phyloP scores from a whole-genome alignment of 768 basidiomycete species.

The Panellus pusillus region DNA sequence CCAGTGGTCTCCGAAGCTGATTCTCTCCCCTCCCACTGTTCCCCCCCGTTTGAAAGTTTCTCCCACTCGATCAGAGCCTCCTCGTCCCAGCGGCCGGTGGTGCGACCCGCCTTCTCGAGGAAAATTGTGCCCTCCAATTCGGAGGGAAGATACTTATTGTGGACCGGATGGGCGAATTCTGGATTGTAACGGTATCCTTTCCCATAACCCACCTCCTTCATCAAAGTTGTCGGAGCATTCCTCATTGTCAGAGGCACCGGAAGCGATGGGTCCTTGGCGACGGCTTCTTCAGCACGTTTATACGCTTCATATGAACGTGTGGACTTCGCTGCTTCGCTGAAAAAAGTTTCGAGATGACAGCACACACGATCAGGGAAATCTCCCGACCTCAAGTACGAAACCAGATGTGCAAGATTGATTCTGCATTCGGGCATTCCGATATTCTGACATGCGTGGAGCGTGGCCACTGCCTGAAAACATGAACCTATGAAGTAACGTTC shows the following conservation, averaged over 20 bases:
- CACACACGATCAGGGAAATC: too few species aligned
- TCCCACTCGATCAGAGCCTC: slow-evolving; percentile 58
- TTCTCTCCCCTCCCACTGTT: slow-evolving; percentile 45
- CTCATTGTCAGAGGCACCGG: slow-evolving; percentile 73
- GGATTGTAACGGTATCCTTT: slow-evolving; percentile 67
- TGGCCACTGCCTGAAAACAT: slow-evolving; percentile 52
- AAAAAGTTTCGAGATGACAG: not conserved
- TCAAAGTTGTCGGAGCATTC: slow-evolving; percentile 73
- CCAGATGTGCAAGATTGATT: slow-evolving; percentile 74
- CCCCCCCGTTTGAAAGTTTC: slow-evolving; percentile 45
- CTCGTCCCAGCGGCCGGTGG: slow-evolving; percentile 59
- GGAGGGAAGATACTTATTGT: slow-evolving; percentile 60
- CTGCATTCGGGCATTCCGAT: slow-evolving; percentile 85
- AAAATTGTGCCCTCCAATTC: slow-evolving; percentile 45
- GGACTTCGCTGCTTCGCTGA: slow-evolving; percentile 70
- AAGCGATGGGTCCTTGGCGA: slow-evolving; percentile 48
- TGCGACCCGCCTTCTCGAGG: slow-evolving; percentile 43
- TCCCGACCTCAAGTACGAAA: slow-evolving; percentile 62
- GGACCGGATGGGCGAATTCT: slow-evolving; percentile 62
- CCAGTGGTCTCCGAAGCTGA: not conserved
- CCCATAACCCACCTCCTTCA: slow-evolving; percentile 71
- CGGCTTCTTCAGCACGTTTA: slow-evolving; percentile 63
- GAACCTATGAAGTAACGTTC: not conserved
- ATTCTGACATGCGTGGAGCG: slow-evolving; percentile 63
- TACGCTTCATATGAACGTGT: slow-evolving; percentile 81